Base-by-base conservation (phyloP, 805 yeast genomes). In the Candida krabiensis region DNA sequence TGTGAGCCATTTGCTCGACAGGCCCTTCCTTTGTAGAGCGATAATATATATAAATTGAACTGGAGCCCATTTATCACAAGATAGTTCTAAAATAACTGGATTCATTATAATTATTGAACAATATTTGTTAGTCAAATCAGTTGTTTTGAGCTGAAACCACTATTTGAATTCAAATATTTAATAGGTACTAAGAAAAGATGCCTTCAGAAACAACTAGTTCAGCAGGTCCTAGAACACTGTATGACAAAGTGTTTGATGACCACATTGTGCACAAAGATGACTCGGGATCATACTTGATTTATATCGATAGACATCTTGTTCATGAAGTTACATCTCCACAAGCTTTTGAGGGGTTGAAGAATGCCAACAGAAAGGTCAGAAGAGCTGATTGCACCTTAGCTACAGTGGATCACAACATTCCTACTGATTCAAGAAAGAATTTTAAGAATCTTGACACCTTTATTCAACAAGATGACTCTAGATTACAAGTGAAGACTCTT, bases 301-400 rank as follows among this genome's bases (percentile, higher is more conserved):
- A 87, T 66, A 91, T 93, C 43, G 99, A 93, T 68, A 86, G 99
- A 68, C 99, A 93, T 66, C 73, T 93, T 52, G 96, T 93, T 35
- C 99, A 93, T 65, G 99, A 93, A 69, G 99, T 93, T 37, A 93
- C 99, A 2, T 91, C 98, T 19, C 99, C 99, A 24, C 99, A 93
- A 67, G 99, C 99, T 9, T 93, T 93, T 60, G 99, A 93, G 69
- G 99, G 99, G 35, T 76, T 93, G 55, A 77, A 73, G 47, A 84
- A 80, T 56, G 96, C 97, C 12, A 86, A 84, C 33, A 83, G 99
- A 72, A 63, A 64, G 42, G 96, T 93, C 37, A 84, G 99, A 73
- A 80, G 99, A 70, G 71, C 74, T 7, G 96, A 90, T 65, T 86
- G 96, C 69, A 88, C 97, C 37, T 73, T 90, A 52, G 96, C 96